Conservation (phyloP, 805 yeast genomes). For the Starmerella cellae region DNA sequence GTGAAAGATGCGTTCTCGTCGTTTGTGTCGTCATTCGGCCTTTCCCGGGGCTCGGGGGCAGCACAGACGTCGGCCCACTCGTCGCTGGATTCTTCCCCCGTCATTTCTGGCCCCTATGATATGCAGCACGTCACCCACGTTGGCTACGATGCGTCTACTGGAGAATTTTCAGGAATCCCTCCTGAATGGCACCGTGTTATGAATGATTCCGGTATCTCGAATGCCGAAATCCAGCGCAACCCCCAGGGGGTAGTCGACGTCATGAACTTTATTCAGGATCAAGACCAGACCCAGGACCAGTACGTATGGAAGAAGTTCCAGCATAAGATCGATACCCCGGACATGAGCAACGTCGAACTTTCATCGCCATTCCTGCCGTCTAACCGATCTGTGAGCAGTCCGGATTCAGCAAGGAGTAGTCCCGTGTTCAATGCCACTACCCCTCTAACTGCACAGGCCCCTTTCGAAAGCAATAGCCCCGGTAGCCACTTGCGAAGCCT, state of each 20-base stretch:
- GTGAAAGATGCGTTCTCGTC: constrained; percentile 16
- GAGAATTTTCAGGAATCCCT: constrained; percentile 84
- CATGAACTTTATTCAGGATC: constrained; percentile 53
- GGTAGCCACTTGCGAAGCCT: constrained; percentile 2
- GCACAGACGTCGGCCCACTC: neutral
- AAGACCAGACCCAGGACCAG: constrained; percentile 18
- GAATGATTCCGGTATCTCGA: constrained; percentile 75
- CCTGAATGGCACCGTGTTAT: constrained; percentile 80
- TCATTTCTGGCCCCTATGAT: constrained; percentile 80
- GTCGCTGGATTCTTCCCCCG: constrained; percentile 4
- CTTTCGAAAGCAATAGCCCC: no score
- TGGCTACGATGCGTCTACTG: constrained; percentile 71
- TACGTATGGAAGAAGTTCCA: constrained; percentile 21
- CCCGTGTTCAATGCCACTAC: no score
- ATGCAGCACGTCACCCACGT: constrained; percentile 91
- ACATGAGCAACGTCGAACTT: neutral
- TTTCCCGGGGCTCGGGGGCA: neutral
- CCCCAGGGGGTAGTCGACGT: constrained; percentile 92
- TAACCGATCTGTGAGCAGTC: constrained; percentile 12
- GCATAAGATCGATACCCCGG: constrained; percentile 3
- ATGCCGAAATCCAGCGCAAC: constrained; percentile 75
- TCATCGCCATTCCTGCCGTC: neutral
- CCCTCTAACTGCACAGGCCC: no score
- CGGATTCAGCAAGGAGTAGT: constrained; percentile 1
- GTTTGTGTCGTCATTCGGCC: constrained; percentile 10